Evolutionary conservation across 192 early-diverging fungal genomes (phyloP), one percentile per base, ranked within the genome.

Genomic region (Phycomyces blakesleeanus): DNA sequence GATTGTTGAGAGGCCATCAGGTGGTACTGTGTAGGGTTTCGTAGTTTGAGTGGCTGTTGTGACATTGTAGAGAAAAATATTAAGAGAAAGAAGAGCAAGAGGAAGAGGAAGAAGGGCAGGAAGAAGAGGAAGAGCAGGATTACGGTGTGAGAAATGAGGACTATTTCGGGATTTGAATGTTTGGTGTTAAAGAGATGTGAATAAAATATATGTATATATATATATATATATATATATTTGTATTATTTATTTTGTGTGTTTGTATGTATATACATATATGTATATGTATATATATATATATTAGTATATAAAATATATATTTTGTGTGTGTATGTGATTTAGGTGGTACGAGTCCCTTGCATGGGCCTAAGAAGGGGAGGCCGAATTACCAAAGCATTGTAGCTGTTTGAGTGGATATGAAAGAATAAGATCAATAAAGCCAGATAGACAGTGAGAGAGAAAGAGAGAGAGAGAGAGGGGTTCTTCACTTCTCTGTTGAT

Each of bases 21-120:
- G 65, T 69, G 68, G 22, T 69, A 69, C 15, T 63, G 61, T 5
- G 68, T 69, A 9, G 68, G 68, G 22, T 69, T 55, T 25, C 58
- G 51, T 61, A 69, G 47, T 54, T 69, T 69, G 11, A 63, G 52
- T 22, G 44, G 52, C 21, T 54, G 52, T 14, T 54, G 52, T 29
- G 52, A 26, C 52, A 29, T 29, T 34, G 7, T 34, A 7, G 29
- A 34, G 7, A 34, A 34, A 34, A 7, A 7, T 5, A 34, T 5
- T 5, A 34, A 34, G 29, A 34, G 29, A 34, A 34, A 34, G 29
- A 34, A n/a, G n/a, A n/a, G n/a, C n/a, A n/a, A n/a, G 29, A 34
- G 29, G 7, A 47, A 47, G 44, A 47, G 11, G 44, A 47, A 47
- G 12, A 47, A 14, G 14, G 40, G 40, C 40, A 41, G 14, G 40